These are phyloP conservation scores for Zarea fungicola DNA, from an alignment of 2,329 filamentous ascomycete genomes.

Conservation along the genomic window DNA sequence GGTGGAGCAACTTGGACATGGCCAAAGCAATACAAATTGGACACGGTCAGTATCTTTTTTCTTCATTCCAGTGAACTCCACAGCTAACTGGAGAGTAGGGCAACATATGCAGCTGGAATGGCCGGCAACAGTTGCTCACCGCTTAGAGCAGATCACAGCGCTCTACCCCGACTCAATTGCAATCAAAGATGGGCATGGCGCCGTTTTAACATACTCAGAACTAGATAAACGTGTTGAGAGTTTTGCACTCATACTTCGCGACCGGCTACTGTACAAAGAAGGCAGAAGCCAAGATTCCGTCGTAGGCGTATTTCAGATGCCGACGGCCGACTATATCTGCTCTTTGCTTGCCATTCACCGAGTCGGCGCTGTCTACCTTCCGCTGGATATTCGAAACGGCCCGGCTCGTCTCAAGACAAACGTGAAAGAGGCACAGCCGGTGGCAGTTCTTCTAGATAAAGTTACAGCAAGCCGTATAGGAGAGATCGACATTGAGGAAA, in stretches of 20 bases:
- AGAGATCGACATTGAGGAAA: too few species aligned
- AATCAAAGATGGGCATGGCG: too few species aligned
- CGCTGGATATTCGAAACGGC: background rate
- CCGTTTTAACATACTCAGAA: too few species aligned
- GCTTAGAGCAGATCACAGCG: background rate
- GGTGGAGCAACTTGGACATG: background rate
- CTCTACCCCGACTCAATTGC: background rate
- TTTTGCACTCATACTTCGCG: too few species aligned
- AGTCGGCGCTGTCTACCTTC: conserved; percentile 3
- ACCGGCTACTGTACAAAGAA: too few species aligned
- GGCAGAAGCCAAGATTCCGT: too few species aligned
- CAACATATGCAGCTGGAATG: background rate
- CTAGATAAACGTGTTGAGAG: too few species aligned
- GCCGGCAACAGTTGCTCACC: background rate
- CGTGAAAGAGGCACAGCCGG: too few species aligned
- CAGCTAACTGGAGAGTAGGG: background rate
- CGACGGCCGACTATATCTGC: background rate
- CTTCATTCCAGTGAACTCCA: background rate
- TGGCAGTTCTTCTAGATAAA: too few species aligned
- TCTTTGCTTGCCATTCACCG: conserved; percentile 1
- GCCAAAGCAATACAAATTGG: background rate
- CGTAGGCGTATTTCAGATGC: conserved; percentile 4
- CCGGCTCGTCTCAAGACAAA: too few species aligned
- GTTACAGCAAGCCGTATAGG: too few species aligned
- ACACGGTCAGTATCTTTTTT: background rate